Conservation (phyloP, 2,329 filamentous ascomycete genomes). For the Gremmenia infestans region DNA sequence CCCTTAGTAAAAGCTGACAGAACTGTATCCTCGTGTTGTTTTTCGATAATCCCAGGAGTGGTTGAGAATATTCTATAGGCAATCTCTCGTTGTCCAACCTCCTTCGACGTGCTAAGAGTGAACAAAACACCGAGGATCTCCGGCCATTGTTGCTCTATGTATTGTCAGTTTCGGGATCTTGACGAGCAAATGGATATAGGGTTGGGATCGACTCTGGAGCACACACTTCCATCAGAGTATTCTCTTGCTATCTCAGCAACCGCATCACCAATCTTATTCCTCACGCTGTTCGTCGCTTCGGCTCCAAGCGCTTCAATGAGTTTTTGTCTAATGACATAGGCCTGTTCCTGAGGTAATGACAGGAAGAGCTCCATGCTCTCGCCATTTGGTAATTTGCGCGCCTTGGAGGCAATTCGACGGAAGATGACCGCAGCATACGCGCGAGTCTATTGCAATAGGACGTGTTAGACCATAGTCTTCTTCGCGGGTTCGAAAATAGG, state of each 20-base stretch:
- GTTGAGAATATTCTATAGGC: slow-evolving; percentile 94
- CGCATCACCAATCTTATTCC: slow-evolving; percentile 97
- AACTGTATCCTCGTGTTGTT: slow-evolving; percentile 89
- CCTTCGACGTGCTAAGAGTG: slow-evolving; percentile 80
- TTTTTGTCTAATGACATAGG: slow-evolving; percentile 75
- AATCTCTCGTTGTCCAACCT: slow-evolving; percentile 80
- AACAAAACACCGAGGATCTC: slow-evolving; percentile 84
- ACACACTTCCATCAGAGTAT: slow-evolving; percentile 84
- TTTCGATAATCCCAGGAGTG: slow-evolving; percentile 92
- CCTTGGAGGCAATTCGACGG: slow-evolving; percentile 85
- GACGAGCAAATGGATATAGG: background rate
- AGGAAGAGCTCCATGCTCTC: slow-evolving; percentile 81
- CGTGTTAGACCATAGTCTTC: background rate
- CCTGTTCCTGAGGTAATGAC: slow-evolving; percentile 68
- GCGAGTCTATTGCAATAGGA: slow-evolving; percentile 56
- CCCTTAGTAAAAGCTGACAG: slow-evolving; percentile 83
- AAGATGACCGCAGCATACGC: slow-evolving; percentile 93
- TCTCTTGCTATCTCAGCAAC: slow-evolving; percentile 93
- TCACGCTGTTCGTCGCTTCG: slow-evolving; percentile 68
- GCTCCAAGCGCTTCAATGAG: slow-evolving; percentile 70
- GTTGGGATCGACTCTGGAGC: background rate
- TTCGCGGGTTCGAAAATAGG: background rate
- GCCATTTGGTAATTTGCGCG: slow-evolving; percentile 67
- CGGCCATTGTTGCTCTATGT: slow-evolving; percentile 74
- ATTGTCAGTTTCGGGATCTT: slow-evolving; percentile 15